Evolutionary conservation across 306 rosid genomes (phyloP).

Genomic region (Castanopsis chinensis): DNA sequence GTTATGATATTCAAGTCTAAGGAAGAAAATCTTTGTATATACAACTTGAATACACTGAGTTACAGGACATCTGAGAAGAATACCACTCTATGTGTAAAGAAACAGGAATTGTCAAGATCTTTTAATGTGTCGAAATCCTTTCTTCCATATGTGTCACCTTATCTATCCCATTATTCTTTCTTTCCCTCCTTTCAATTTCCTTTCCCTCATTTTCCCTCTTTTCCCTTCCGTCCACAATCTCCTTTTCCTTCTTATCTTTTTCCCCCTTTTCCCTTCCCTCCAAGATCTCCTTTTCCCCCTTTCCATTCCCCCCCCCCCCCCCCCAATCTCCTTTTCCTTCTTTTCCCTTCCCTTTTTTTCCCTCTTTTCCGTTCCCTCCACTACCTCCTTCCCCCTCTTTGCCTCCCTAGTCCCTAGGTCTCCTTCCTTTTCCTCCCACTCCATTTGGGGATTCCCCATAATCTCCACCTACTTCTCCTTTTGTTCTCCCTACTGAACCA

Average conservation of each 20-base stretch:
- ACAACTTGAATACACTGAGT: slow-evolving; percentile 53
- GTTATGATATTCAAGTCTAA: slow-evolving; percentile 53
- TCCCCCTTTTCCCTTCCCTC: slow-evolving; percentile 31
- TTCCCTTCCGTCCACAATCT: slow-evolving; percentile 20
- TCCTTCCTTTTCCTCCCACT: too few species aligned
- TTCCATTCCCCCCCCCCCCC: slow-evolving; percentile 8
- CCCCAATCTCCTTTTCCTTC: too few species aligned
- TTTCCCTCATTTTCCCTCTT: slow-evolving; percentile 29
- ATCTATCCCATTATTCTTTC: slow-evolving; percentile 17
- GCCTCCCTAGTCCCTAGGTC: too few species aligned
- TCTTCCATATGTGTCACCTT: slow-evolving; percentile 45
- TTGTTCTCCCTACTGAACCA: neutral
- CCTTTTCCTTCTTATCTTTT: slow-evolving; percentile 28
- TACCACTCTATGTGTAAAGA: slow-evolving; percentile 38
- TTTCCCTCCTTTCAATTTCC: slow-evolving; percentile 35
- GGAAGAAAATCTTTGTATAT: slow-evolving; percentile 55
- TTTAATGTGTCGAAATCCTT: slow-evolving; percentile 46
- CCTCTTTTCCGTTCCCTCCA: neutral
- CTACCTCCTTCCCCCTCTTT: neutral
- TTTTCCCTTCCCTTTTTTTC: neutral
- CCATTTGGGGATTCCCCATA: too few species aligned
- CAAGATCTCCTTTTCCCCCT: too few species aligned
- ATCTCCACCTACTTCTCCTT: too few species aligned
- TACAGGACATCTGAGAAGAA: slow-evolving; percentile 51
- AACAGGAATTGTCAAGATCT: slow-evolving; percentile 25